Percentiles rank a stretch among this genome's conserved stretches.
phyloP scores from a whole-genome alignment of 2,329 filamentous ascomycete species.

The Diaporthe humulicola region DNA sequence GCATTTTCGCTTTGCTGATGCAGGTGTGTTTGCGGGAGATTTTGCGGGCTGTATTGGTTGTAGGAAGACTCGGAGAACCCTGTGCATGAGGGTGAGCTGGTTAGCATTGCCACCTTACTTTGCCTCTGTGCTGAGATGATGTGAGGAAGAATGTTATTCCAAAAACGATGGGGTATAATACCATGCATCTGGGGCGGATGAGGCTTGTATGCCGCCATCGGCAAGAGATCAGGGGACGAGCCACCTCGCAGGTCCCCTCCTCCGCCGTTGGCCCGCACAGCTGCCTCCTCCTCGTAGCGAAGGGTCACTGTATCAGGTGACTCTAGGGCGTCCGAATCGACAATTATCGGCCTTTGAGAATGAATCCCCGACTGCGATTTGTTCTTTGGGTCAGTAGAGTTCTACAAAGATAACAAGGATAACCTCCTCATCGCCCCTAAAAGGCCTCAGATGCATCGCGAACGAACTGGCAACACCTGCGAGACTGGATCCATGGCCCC shows the following conservation, averaged over 20 bases:
- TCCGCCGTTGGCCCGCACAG: slow-evolving; percentile 63
- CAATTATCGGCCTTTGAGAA: slow-evolving; percentile 68
- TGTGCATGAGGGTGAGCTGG: slow-evolving; percentile 34
- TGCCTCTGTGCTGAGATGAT: no score
- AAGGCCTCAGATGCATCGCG: background rate
- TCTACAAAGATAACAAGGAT: background rate
- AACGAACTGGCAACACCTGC: background rate
- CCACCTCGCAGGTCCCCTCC: slow-evolving; percentile 64
- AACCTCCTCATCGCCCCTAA: background rate
- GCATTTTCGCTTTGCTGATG: slow-evolving; percentile 63
- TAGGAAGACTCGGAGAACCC: slow-evolving; percentile 62
- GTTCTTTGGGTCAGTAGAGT: slow-evolving; percentile 21
- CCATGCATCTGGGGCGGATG: slow-evolving; percentile 84
- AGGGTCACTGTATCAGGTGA: slow-evolving; percentile 70
- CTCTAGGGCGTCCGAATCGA: slow-evolving; percentile 67
- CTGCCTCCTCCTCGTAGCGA: slow-evolving; percentile 68
- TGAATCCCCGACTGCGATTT: slow-evolving; percentile 63
- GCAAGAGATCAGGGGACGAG: slow-evolving; percentile 71
- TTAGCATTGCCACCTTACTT: slow-evolving; percentile 1
- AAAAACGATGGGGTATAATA: slow-evolving; percentile 62
- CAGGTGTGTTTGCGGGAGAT: slow-evolving; percentile 51
- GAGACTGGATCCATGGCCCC: background rate
- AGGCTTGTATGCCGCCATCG: slow-evolving; percentile 88
- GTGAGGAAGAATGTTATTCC: background rate
- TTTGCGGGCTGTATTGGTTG: slow-evolving; percentile 62